Base-by-base conservation (phyloP, 805 yeast species). In the Yamadazyma tumulicola region DNA sequence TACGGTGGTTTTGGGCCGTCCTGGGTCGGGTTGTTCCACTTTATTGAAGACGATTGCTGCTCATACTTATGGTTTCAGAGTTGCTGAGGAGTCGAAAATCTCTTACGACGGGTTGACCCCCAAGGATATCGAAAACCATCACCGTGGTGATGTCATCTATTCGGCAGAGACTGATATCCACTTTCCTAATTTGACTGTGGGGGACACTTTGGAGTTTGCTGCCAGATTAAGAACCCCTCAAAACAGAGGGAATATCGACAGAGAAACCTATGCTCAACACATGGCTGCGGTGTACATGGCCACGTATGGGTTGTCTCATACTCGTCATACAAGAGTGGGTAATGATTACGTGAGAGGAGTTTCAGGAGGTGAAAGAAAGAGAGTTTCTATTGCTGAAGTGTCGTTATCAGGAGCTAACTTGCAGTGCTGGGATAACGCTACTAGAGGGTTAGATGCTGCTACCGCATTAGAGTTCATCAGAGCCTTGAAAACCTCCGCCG, bases 331-430 rank as follows among this genome's bases (percentile, higher is more conserved):
- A 21, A 72, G 71, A 41, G 82, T 78, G 28, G 84, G 84, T 55
- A 70, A 76, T 48, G 81, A 77, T 45, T 75, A 64, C 38, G 71
- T 80, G 18, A 69, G 85, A 53, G 84, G 86, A 63, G 84, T 81
- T 25, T 79, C 91, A 33, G 89, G 94, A 50, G 93, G 93, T 68
- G 93, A 85, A 61, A 66, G 93, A 44, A 83, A 83, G 59, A 75
- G 94, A 64, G 89, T 85, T 3, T 81, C 91, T 8, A 79, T 85
- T 48, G 86, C 87, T 9, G 95, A 85, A 59, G 84, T 83, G 1
- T 61, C 81, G 30, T 72, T 81, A 30, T 68, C 79, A 29, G 76
- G 80, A 16, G 82, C 86, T 18, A 59, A 69, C 12, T 16, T 11
- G 57, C 74, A 72, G 46, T 59, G 72, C 43, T 72, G 76, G 77